These are phyloP conservation scores for Paramecium octaurelia DNA, from an alignment of 73 alveolate genomes.

Conservation along the genomic window DNA sequence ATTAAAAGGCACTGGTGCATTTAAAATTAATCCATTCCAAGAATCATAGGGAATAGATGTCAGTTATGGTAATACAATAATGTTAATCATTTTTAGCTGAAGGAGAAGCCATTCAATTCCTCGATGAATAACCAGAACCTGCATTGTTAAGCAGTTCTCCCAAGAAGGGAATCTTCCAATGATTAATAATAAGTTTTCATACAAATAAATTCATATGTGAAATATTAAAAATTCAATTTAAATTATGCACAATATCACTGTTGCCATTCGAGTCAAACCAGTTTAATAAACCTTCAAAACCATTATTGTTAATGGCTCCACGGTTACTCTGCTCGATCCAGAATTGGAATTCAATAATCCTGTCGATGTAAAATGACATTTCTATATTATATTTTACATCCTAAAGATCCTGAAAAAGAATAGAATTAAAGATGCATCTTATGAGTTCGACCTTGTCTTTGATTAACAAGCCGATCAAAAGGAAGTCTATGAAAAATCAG, in stretches of 20 bases:
- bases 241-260: slow-evolving; percentile 19
- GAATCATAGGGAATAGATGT: background rate
- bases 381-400: background rate
- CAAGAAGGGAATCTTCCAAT: background rate
- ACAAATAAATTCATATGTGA: background rate
- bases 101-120: slow-evolving; percentile 40
- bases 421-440: slow-evolving; percentile 55
- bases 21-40: background rate
- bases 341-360: slow-evolving; percentile 17
- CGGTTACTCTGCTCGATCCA: background rate
- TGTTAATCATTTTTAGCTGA: background rate
- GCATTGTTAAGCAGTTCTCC: background rate
- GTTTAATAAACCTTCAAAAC: slow-evolving; percentile 24
- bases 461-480: slow-evolving; percentile 18
- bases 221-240: background rate
- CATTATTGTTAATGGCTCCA: background rate
- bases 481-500: slow-evolving; percentile 68
- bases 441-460: slow-evolving; percentile 61
- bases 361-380: background rate
- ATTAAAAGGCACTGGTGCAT: slow-evolving; percentile 5
- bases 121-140: slow-evolving; percentile 8
- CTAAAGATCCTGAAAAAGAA: slow-evolving; percentile 50
- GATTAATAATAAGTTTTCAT: background rate
- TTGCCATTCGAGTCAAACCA: slow-evolving; percentile 31
- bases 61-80: background rate